Base-by-base conservation (phyloP, 23 red algal species). In the Gracilariopsis chorda region DNA sequence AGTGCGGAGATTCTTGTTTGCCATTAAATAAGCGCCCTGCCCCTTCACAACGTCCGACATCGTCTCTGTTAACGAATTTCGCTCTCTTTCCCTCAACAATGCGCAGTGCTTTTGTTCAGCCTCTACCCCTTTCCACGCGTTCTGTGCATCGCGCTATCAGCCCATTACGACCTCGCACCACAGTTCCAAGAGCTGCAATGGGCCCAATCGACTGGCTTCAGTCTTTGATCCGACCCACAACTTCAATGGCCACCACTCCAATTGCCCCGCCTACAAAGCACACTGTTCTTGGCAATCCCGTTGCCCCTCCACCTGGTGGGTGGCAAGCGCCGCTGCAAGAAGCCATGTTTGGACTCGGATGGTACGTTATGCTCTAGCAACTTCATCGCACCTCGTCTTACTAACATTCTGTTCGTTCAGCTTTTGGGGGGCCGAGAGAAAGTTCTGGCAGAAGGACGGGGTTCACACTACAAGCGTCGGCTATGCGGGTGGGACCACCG, bases 371-470 rank as follows among this genome's bases (percentile, higher is more conserved):
- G 41, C 55, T 9, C 76, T 19, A 0, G 36, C 44, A 19, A 21
- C 12, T 21, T 27, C 51, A 17, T 27, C 48, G 32, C 10, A 21
- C 0, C 23, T 7, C 11, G 24, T 7, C 34, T 21, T 51, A 55
- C 33, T 53, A 89, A 76, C 51, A 65, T 40, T 14, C 33, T 36
- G 14, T 89, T 42, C 13, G 14, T 13, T 42, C 19, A 89, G 96
- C 77, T 98, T 98, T 44, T 98, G 96, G 96, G 96, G 96, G 29
- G 64, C 87, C 12, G 96, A 98, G 76, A 78, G 88, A 37, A 82
- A 83, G 21, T 98, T 98, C 85, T 98, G 86, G 84, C 43, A 77
- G 19, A 74, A 23, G 29, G 71, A 75, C 2, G 96, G 96, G 32
- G 92, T 98, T 7, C 87, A 93, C 47, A 88, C 92, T 32, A 98